Base-by-base conservation (phyloP, 345 rosid species). In the Schrenkiella parvula region DNA sequence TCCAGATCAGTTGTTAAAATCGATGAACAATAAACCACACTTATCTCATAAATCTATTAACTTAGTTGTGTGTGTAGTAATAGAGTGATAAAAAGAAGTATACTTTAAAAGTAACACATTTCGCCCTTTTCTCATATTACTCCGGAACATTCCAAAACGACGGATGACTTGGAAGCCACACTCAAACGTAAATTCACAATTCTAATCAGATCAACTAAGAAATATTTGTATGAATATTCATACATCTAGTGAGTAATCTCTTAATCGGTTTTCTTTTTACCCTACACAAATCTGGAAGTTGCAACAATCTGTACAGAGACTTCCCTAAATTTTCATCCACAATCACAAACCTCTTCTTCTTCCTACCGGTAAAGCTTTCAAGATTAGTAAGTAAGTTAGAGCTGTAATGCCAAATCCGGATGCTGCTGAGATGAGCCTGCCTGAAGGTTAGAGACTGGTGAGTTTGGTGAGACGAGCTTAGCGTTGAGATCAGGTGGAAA, bases 391-490 rank as follows among this genome's bases (percentile, higher is more conserved):
- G n/a, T 13, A 86, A 74, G 65, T 85, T 72, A 93, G 25, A 93
- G 92, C 74, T 93, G 98, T 63, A 93, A 80, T 13, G 86, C 97
- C 78, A 90, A 85, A 82, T 90, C 96, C 1, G 92, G 97, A 60
- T 87, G 90, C 67, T 87, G 90, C 67, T 80, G 90, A 4, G 85
- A 80, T 50, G 98, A 82, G 70, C 86, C 82, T 8, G 82, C 69
- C 58, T 84, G 83, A 60, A 78, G 18, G 43, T 74, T 82, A 8
- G 90, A 77, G 82, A 80, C 81, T 8, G 88, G 87, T 46, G 96
- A 86, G 60, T 81, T 78, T 53, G 80, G 88, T 12, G 79, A 68
- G 73, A 78, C 74, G 70, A 86, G 83, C 65, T 87, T 80, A 11
- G 62, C 82, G 71, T 90, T 88, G 68, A 78, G 74, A 69, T 90